Evolutionary conservation across 2,329 filamentous ascomycete species (phyloP).

Genomic region (Ceratocystiopsis minuta): DNA sequence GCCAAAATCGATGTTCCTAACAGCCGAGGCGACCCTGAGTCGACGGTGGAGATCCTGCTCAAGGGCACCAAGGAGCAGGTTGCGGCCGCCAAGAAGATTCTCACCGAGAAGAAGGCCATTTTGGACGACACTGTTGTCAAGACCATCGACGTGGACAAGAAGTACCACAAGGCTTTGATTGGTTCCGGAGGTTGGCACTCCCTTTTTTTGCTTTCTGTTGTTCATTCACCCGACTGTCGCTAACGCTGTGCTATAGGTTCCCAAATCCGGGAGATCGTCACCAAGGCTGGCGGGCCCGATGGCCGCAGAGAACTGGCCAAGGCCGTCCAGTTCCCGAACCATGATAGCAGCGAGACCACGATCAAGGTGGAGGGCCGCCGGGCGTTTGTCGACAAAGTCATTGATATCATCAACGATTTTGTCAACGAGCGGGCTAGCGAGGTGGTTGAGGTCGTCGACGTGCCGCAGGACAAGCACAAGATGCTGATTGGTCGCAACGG

Average conservation of each 20-base stretch:
- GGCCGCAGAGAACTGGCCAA: slow-evolving; percentile 70
- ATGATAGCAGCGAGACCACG: slow-evolving; percentile 60
- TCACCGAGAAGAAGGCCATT: slow-evolving; percentile 69
- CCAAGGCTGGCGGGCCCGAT: slow-evolving; percentile 74
- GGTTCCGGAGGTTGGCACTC: slow-evolving; percentile 51
- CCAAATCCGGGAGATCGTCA: slow-evolving; percentile 71
- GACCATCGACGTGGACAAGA: slow-evolving; percentile 81
- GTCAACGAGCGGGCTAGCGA: slow-evolving; percentile 73
- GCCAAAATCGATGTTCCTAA: slow-evolving; percentile 86
- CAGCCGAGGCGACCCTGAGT: slow-evolving; percentile 50
- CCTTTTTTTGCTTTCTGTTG: background rate
- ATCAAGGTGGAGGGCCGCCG: slow-evolving; percentile 80
- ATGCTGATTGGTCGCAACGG: slow-evolving; percentile 83
- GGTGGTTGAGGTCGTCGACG: slow-evolving; percentile 58
- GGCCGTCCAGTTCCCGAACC: slow-evolving; percentile 86
- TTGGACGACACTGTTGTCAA: slow-evolving; percentile 82
- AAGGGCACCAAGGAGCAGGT: slow-evolving; percentile 88
- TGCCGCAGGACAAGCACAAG: slow-evolving; percentile 79
- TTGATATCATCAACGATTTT: slow-evolving; percentile 62
- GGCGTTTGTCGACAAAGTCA: slow-evolving; percentile 74
- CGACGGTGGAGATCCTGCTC: slow-evolving; percentile 70
- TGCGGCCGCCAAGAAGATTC: slow-evolving; percentile 73
- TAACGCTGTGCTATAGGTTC: slow-evolving; percentile 38
- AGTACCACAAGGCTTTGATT: slow-evolving; percentile 80
- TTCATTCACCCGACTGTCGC: background rate